Base-by-base conservation (phyloP, 2,329 filamentous ascomycete species). In the Diaporthe sp. region DNA sequence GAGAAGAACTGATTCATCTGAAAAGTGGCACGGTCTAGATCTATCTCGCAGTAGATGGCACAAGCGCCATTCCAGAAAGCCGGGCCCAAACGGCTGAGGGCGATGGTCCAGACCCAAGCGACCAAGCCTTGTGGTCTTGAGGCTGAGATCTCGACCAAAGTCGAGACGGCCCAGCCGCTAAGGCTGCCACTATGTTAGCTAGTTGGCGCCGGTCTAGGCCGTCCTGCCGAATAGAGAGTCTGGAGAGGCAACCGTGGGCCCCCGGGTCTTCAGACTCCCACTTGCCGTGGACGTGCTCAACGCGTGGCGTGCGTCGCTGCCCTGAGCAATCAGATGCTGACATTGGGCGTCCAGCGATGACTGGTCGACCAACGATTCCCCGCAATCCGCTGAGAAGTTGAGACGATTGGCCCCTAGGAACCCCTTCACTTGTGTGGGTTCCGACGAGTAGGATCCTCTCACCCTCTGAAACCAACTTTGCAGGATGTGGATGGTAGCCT, bases 131-230 rank as follows among this genome's bases (percentile, higher is more conserved):
- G 47, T 20, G 34, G 47, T 13, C 37, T 53, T 68, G 47, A 68
- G 65, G 47, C 65, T 68, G 65, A 70, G n/a, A 70, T 13, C 8
- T 49, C 34, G 65, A 70, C 65, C 34, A 39, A 15, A 42, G 47
- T 28, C 49, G 65, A 55, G 65, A 70, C 65, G 65, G 65, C 65
- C 34, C 22, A 70, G 65, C 65, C 65, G 49, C 65, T 31, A 70
- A 55, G 22, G n/a, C 49, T 70, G 6, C 13, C 49, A 42, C 65
- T 42, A 70, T 53, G 31, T 22, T 55, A 53, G 65, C n/a, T 70
- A 28, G 49, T 28, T 39, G 15, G 49, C 61, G 61, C 61, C 47
- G 65, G 31, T 51, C 49, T 55, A 53, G 34, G 15, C 34, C 34
- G 28, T 9, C 22, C 7, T 39, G 13, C 44, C 44, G 28, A 67